Percentiles rank a stretch among this genome's conserved stretches.
Conservation (phyloP, 2,329 filamentous ascomycete species). For the Aspergillus sp. region DNA sequence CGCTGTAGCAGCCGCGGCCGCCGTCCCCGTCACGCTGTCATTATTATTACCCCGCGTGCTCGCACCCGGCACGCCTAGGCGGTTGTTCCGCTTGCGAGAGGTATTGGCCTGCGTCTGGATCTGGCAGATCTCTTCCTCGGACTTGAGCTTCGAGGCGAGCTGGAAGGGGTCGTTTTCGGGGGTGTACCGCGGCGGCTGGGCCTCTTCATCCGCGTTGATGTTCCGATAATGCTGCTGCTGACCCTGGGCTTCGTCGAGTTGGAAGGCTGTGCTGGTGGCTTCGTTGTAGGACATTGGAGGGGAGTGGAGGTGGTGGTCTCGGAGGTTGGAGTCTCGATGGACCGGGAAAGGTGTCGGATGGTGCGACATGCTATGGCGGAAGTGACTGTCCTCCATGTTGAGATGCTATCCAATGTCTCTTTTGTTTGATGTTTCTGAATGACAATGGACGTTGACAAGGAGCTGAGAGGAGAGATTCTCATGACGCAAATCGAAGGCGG, state of each 20-base stretch:
- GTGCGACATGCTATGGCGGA: constrained; percentile 22
- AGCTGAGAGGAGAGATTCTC: background rate
- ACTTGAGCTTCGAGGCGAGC: constrained; percentile 69
- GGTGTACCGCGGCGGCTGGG: constrained; percentile 46
- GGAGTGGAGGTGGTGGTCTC: constrained; percentile 18
- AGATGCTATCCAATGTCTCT: background rate
- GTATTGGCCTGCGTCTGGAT: constrained; percentile 64
- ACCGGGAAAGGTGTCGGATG: constrained; percentile 19
- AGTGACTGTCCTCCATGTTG: constrained; percentile 20
- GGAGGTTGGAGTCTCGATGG: constrained; percentile 8
- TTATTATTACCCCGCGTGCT: too few relatives aligned
- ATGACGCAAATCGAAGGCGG: background rate
- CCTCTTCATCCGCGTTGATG: constrained; percentile 37
- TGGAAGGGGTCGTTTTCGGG: constrained; percentile 70
- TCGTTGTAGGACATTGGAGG: constrained; percentile 19
- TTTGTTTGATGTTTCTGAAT: background rate
- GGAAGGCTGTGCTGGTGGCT: constrained; percentile 37
- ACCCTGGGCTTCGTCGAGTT: constrained; percentile 17
- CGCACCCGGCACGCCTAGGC: background rate
- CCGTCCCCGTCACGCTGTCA: background rate
- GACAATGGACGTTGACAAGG: background rate
- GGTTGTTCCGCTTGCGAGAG: constrained; percentile 56
- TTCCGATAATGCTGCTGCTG: constrained; percentile 13
- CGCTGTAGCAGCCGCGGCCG: constrained; percentile 2
- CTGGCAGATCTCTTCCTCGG: constrained; percentile 62